Conservation (phyloP, 2,329 filamentous ascomycete species). For the Epichloe baconii region DNA sequence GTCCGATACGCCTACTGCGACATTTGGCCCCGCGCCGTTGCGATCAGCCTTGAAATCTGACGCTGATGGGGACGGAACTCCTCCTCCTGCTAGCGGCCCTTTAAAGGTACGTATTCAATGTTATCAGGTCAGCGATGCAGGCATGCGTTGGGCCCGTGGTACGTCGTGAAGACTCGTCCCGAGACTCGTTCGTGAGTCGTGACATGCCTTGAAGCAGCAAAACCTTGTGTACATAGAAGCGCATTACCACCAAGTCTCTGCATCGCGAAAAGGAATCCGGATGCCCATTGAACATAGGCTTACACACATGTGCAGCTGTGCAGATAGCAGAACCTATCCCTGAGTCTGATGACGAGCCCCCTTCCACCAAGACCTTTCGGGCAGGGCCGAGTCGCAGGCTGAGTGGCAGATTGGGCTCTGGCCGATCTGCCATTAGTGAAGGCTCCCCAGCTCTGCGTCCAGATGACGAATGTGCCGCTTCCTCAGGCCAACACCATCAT, state of each 20-base stretch:
- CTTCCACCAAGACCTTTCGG: constrained; percentile 19
- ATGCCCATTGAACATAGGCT: constrained; percentile 8
- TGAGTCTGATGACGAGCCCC: constrained; percentile 22
- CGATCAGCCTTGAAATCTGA: constrained; percentile 32
- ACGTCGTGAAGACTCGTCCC: neutral
- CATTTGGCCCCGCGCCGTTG: constrained; percentile 18
- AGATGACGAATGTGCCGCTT: constrained; percentile 15
- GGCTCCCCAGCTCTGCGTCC: constrained; percentile 15
- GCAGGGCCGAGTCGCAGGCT: constrained; percentile 20
- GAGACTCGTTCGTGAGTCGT: neutral
- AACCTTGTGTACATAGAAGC: neutral
- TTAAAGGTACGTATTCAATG: constrained; percentile 23
- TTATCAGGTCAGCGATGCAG: neutral
- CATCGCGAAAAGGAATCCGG: neutral
- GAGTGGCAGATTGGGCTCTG: constrained; percentile 25
- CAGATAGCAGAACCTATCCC: constrained; percentile 42
- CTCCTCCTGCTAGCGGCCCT: constrained; percentile 22
- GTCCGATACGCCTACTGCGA: constrained; percentile 14
- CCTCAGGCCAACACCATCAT: constrained; percentile 14
- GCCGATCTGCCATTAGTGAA: constrained; percentile 31
- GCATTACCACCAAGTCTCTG: neutral
- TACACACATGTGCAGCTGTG: constrained; percentile 28
- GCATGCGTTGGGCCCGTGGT: neutral
- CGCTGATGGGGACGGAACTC: constrained; percentile 25
- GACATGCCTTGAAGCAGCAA: neutral